Base-by-base conservation (phyloP, 768 basidiomycete species). In the Steccherinum ochraceum region DNA sequence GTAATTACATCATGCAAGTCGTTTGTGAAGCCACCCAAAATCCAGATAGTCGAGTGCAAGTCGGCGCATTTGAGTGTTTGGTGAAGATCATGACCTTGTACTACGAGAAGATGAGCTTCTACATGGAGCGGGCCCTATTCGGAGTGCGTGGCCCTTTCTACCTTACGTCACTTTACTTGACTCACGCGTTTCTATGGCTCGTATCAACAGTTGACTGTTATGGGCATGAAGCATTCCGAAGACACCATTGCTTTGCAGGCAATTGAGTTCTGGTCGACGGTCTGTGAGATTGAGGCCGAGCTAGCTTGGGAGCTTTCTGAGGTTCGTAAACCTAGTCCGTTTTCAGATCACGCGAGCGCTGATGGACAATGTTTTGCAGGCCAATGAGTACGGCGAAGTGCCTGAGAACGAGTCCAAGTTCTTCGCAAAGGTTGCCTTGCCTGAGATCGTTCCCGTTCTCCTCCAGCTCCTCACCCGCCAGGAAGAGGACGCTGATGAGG, bases 1-100 rank as follows among this genome's bases (percentile, higher is more conserved):
- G 96, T 45, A 99, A 98, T 71, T 98, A 96, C 72, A 98, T 99
- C 69, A 99, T 99, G 96, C 96, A 99, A 73, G 93, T 98, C 40
- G 90, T 98, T 16, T 99, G 96, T 65, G 96, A 98, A 64, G 95
- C 95, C 0, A 98, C 96, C 0, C 96, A 98, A 67, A 93, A 85
- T 59, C 53, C 78, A 1, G 69, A 83, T 1, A 81, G 87, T 2
- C 68, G 77, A 27, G 93, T 98, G 27, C 95, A 98, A 72, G 88
- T 96, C n/a, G 91, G 84, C 24, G 87, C 96, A 3, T 99, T 96
- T 61, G 93, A 96, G 65, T 93, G 89, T 69, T 74, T 99, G 12
- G 95, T 98, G 24, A 81, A 85, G 61, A 96, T 97, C 64, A 98
- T 99, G 96, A 84, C 86, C 51, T 73, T 96, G 50, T 99, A 98